Conservation (phyloP, 2,329 filamentous ascomycete genomes). For the Rhynchosporium graminicola region DNA sequence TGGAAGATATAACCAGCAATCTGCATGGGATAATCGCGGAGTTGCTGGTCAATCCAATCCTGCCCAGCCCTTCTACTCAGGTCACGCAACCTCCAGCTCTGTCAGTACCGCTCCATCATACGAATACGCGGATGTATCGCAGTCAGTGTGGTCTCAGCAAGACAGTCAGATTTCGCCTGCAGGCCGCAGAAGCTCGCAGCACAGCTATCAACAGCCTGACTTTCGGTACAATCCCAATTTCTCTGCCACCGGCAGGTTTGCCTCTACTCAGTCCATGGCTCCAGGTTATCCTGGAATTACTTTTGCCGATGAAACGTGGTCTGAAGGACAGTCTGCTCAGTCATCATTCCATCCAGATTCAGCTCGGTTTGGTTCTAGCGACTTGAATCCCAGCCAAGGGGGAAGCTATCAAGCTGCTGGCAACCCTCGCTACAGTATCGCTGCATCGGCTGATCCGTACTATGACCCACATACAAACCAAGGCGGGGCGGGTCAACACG, state of each 20-base stretch:
- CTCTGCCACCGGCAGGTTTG: neutral
- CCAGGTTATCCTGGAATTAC: neutral
- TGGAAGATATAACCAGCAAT: neutral
- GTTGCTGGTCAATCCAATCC: neutral
- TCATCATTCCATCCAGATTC: neutral
- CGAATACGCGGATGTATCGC: neutral
- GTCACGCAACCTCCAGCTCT: neutral
- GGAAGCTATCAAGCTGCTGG: neutral
- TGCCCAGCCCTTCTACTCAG: neutral
- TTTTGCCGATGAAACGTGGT: neutral
- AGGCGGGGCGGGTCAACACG: neutral
- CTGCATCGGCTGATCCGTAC: neutral
- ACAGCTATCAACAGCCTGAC: neutral
- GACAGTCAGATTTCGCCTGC: neutral
- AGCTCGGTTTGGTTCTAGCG: neutral
- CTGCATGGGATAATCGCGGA: neutral
- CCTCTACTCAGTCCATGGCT: neutral
- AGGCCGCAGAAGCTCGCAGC: neutral
- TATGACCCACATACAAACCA: neutral
- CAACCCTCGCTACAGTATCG: neutral
- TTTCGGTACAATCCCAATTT: neutral
- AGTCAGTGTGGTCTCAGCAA: neutral
- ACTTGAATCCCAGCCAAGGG: neutral
- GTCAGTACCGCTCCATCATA: neutral
- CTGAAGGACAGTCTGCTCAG: neutral